phyloP scores from a whole-genome alignment of 805 yeast genomes.

The Saccharomycopsis synnaedendra region DNA sequence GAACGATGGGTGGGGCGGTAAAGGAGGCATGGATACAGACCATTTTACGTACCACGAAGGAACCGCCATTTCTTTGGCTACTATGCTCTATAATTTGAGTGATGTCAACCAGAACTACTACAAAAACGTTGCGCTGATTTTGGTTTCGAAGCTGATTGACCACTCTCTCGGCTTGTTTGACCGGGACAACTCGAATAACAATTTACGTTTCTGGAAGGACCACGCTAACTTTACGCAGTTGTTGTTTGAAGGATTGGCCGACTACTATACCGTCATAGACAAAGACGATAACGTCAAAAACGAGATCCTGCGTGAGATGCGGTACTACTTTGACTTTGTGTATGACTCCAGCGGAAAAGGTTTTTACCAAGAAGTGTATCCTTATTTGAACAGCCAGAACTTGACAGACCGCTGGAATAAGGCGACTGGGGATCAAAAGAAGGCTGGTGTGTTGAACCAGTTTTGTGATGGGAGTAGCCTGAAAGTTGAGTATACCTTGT shows the following conservation, averaged over 20 bases:
- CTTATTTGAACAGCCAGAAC: neutral
- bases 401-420: conserved; percentile 1
- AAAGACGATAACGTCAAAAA: neutral
- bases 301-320: neutral
- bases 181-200: conserved; percentile 35
- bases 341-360: conserved; percentile 1
- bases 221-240: conserved; percentile 52
- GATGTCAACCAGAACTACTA: conserved; percentile 31
- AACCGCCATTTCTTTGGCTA: conserved; percentile 44
- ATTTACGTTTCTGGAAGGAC: conserved; percentile 48
- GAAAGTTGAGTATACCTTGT: neutral
- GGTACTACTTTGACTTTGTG: conserved; percentile 3
- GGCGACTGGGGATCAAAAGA: neutral
- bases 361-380: conserved; percentile 1
- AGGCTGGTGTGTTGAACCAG: neutral
- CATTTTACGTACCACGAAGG: conserved; percentile 65
- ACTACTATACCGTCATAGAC: conserved; percentile 33
- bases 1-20: conserved; percentile 42
- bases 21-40: conserved; percentile 20
- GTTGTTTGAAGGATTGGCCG: conserved; percentile 57
- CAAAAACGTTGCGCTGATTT: conserved; percentile 23
- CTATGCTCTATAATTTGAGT: conserved; percentile 38
- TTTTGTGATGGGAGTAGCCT: neutral
- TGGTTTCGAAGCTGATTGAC: conserved; percentile 47
- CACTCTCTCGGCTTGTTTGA: conserved; percentile 47